A percentile compares a stretch with the other conserved stretches of the same genome.
Evolutionary conservation across 2,329 filamentous ascomycete species (phyloP).

Genomic region (Cladosporium cucumerinum): DNA sequence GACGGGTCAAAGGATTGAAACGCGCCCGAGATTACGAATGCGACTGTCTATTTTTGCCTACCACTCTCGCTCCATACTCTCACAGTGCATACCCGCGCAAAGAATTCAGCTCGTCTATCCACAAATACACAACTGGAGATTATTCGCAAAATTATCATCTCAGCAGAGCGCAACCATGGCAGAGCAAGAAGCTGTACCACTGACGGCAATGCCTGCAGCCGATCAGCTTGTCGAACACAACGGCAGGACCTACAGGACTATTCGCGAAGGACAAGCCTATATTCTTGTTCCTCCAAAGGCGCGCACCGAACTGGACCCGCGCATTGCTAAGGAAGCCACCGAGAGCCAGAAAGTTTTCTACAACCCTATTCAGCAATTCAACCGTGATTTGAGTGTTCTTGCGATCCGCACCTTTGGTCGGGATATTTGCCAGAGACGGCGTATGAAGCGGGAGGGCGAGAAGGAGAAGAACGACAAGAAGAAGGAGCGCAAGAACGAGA

Average conservation of each 20-base stretch:
- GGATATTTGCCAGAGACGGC: constrained; percentile 42
- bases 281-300: constrained; percentile 60
- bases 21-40: constrained; percentile 4
- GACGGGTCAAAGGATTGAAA: neutral
- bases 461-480: constrained; percentile 31
- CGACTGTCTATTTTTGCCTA: neutral
- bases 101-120: neutral
- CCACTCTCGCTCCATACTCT: neutral
- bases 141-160: neutral
- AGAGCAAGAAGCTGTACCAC: constrained; percentile 18
- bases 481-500: constrained; percentile 35
- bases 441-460: constrained; percentile 30
- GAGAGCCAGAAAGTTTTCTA: constrained; percentile 76
- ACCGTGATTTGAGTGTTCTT: constrained; percentile 88
- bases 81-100: neutral
- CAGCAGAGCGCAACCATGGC: constrained; percentile 8
- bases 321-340: constrained; percentile 37
- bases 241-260: constrained; percentile 45
- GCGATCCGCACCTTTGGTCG: constrained; percentile 87
- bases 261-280: constrained; percentile 65
- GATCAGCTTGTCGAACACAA: constrained; percentile 35
- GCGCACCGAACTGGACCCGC: constrained; percentile 47
- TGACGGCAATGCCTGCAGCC: constrained; percentile 25
- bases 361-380: constrained; percentile 98
- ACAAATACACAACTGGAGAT: neutral